phyloP scores from a whole-genome alignment of 352 stramenopile genomes.

The Phytophthora macrochlamydospora region DNA sequence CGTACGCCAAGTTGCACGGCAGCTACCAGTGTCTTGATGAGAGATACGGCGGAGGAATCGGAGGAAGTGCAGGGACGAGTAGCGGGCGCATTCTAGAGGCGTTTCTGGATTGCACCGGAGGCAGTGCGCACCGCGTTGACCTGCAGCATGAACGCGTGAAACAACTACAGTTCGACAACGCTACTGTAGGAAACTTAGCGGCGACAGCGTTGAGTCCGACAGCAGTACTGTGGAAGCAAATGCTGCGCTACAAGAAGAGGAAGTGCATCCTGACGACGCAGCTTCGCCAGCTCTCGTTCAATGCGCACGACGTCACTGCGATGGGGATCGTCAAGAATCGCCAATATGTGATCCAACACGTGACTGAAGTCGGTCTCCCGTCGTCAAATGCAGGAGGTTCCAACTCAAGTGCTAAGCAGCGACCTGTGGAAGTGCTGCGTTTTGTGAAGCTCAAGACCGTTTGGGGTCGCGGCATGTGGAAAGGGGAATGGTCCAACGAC shows the following conservation, averaged over 20 bases:
- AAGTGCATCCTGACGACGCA: slow-evolving; percentile 74
- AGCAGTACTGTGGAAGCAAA: slow-evolving; percentile 62
- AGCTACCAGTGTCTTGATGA: slow-evolving; percentile 66
- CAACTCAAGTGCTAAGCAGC: neutral
- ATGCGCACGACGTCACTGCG: slow-evolving; percentile 58
- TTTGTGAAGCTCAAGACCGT: slow-evolving; percentile 86
- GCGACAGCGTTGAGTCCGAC: slow-evolving; percentile 34
- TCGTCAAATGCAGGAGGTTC: slow-evolving; percentile 2
- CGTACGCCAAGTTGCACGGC: slow-evolving; percentile 90
- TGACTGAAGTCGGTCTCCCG: slow-evolving; percentile 57
- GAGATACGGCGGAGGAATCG: slow-evolving; percentile 35
- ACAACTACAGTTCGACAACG: slow-evolving; percentile 31
- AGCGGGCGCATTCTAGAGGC: slow-evolving; percentile 81
- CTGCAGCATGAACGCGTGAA: slow-evolving; percentile 52
- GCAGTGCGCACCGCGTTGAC: slow-evolving; percentile 80
- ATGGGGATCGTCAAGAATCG: slow-evolving; percentile 79
- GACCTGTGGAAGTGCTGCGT: slow-evolving; percentile 35
- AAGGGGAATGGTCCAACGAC: slow-evolving; percentile 83
- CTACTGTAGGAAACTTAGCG: slow-evolving; percentile 16
- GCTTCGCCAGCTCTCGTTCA: slow-evolving; percentile 74
- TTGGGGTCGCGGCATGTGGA: slow-evolving; percentile 81
- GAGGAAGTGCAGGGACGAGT: slow-evolving; percentile 40
- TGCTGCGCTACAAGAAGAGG: slow-evolving; percentile 61
- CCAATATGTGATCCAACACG: slow-evolving; percentile 74
- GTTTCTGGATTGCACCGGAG: slow-evolving; percentile 89